Conservation (phyloP, 495 filamentous ascomycete genomes). For the Penicillium egyptiacum region DNA sequence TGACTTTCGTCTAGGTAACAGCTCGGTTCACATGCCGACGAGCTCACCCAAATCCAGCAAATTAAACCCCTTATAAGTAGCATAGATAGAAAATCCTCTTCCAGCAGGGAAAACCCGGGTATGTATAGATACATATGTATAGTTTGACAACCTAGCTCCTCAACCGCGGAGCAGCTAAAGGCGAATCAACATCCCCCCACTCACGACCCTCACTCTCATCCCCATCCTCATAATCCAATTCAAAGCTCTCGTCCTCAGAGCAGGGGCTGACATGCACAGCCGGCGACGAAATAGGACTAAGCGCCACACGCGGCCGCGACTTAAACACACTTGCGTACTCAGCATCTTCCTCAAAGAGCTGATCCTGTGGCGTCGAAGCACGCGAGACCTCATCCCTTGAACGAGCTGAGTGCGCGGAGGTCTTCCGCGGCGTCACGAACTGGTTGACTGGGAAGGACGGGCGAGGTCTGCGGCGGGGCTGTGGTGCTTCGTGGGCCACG, state of each 20-base stretch:
- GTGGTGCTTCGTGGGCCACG: conserved; percentile 27
- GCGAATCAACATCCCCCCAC: conserved; percentile 25
- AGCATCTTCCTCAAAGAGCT: conserved; percentile 64
- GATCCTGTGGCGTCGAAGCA: conserved; percentile 54
- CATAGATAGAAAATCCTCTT: no score
- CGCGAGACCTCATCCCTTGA: conserved; percentile 22
- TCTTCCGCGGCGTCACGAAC: conserved; percentile 56
- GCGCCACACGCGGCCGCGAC: conserved; percentile 74
- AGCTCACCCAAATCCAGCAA: no score
- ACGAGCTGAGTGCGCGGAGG: conserved; percentile 14
- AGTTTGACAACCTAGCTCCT: not conserved
- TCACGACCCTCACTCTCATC: conserved; percentile 12
- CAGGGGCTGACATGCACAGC: conserved; percentile 42
- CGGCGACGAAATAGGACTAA: conserved; percentile 68
- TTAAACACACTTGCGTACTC: conserved; percentile 86
- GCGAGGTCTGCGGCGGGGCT: conserved; percentile 39
- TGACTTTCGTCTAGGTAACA: no score
- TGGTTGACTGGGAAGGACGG: conserved; percentile 62
- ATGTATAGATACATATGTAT: not conserved
- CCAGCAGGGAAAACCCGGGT: not conserved
- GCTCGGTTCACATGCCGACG: no score
- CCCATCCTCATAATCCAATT: conserved; percentile 24
- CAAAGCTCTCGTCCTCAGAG: conserved; percentile 33
- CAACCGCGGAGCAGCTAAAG: conserved; percentile 15
- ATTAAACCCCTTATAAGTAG: no score